These are phyloP conservation scores for Astraeus odoratus DNA, from an alignment of 768 basidiomycete species.

Conservation along the genomic window DNA sequence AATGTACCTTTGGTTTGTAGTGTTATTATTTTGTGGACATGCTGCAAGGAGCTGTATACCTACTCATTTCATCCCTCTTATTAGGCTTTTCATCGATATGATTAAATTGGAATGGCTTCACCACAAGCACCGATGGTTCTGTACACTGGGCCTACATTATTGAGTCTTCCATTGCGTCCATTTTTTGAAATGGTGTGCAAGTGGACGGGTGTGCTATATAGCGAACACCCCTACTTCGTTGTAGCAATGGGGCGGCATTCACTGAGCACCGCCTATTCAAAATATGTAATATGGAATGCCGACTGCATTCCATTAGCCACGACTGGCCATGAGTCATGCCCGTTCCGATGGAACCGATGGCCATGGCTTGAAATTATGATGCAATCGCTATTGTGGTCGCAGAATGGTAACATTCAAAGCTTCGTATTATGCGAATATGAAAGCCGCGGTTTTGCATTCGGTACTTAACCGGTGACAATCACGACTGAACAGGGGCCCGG, in stretches of 20 bases:
- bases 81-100: neutral
- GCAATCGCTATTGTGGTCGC: neutral
- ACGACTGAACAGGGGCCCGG: no score
- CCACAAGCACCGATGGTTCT: neutral
- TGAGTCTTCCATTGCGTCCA: neutral
- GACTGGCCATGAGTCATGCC: no score
- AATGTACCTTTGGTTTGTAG: neutral
- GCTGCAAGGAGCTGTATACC: neutral
- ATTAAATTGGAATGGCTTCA: neutral
- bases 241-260: no score
- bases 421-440: neutral
- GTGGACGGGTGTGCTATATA: no score
- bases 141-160: neutral
- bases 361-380: neutral
- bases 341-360: neutral
- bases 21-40: neutral
- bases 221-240: no score
- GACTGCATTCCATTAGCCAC: no score
- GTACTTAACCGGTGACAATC: no score
- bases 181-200: neutral
- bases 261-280: neutral
- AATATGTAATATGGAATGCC: no score
- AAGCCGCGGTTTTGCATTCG: no score
- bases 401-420: neutral
- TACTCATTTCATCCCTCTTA: neutral